A percentile compares a stretch with the other conserved stretches of the same genome.
These are phyloP conservation scores for Yarrowia sp. DNA, from an alignment of 805 yeast genomes.

Conservation along the genomic window DNA sequence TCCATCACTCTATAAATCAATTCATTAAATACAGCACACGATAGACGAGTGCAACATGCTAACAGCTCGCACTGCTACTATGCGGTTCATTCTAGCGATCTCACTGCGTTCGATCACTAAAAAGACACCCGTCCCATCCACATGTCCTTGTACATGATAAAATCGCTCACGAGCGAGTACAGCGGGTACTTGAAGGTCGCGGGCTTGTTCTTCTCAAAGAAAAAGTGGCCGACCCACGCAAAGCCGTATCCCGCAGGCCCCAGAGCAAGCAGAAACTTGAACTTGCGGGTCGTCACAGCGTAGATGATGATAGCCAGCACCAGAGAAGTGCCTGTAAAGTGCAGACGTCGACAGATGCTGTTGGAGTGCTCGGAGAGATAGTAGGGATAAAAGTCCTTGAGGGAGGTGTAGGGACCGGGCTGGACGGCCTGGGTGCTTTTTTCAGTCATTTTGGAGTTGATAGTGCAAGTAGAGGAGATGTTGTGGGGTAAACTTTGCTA, in stretches of 20 bases:
- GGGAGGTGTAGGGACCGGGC: not conserved
- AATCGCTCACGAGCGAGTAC: conserved; percentile 12
- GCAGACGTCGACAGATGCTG: conserved; percentile 14
- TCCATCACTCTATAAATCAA: no score
- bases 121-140: not conserved
- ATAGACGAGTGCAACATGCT: no score
- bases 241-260: conserved; percentile 11
- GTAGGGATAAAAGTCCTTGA: conserved; percentile 15
- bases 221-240: conserved; percentile 21
- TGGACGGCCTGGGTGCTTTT: no score
- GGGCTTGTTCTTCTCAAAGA: conserved; percentile 14
- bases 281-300: not conserved
- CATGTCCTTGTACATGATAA: conserved; percentile 21
- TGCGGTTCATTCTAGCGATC: no score
- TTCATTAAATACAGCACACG: no score
- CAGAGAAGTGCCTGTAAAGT: not conserved
- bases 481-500: no score
- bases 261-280: not conserved
- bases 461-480: no score
- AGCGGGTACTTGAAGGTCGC: conserved; percentile 22
- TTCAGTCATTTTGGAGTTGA: no score
- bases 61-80: no score
- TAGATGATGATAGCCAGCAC: not conserved
- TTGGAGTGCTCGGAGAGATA: conserved; percentile 13
- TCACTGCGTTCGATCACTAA: not conserved